Evolutionary conservation across 106 monocot species (phyloP).

Genomic region (Dioscorea dumetorum): DNA sequence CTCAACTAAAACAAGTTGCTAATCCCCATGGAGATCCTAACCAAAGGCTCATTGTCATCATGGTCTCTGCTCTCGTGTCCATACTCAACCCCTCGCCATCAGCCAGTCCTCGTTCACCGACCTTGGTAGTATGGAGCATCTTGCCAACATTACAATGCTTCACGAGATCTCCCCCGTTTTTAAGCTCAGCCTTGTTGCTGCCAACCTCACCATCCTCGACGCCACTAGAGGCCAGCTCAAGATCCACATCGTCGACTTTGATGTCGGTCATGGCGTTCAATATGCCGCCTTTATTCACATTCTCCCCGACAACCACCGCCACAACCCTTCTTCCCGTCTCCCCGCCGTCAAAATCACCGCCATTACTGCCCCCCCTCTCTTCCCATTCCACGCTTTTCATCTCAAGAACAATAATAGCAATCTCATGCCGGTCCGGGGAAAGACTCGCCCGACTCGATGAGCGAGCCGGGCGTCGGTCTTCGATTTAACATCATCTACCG

Average conservation of each 20-base stretch:
- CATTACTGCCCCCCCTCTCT: conserved; percentile 3
- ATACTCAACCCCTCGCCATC: conserved; percentile 21
- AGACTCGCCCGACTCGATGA: conserved; percentile 30
- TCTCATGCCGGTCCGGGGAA: conserved; percentile 27
- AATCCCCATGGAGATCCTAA: conserved; percentile 53
- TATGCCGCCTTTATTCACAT: conserved; percentile 26
- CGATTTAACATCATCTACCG: conserved; percentile 41
- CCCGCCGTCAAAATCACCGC: conserved; percentile 16
- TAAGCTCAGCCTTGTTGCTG: conserved; percentile 44
- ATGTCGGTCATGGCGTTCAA: conserved; percentile 50
- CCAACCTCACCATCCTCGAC: conserved; percentile 64
- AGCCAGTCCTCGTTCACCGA: too few species aligned
- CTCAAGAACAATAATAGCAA: not conserved
- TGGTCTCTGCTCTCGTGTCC: too few species aligned
- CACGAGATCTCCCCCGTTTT: conserved; percentile 54
- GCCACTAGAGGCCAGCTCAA: conserved; percentile 16
- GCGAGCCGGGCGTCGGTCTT: conserved; percentile 25
- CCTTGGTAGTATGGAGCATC: too few species aligned
- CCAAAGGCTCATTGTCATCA: conserved; percentile 55
- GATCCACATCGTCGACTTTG: conserved; percentile 72
- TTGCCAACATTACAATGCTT: too few species aligned
- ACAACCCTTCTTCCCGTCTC: not conserved
- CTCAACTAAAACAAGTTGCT: too few species aligned
- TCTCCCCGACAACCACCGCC: not conserved
- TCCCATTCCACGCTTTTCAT: too few species aligned